phyloP scores from a whole-genome alignment of 306 rosid genomes.

The Geum urbanum region DNA sequence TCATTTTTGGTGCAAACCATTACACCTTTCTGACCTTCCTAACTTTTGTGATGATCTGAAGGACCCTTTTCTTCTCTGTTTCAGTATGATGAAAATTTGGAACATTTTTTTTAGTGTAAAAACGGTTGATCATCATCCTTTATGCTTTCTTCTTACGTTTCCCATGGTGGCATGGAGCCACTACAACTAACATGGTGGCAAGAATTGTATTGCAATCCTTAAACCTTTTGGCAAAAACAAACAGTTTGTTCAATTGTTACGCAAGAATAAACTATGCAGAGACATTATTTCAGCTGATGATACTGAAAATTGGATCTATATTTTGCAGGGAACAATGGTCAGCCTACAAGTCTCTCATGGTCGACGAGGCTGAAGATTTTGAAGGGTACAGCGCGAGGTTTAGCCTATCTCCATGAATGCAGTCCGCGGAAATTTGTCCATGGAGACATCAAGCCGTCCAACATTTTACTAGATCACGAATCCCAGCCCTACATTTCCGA shows the following conservation, averaged over 20 bases:
- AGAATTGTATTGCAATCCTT: slow-evolving; percentile 13
- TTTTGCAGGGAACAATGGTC: slow-evolving; percentile 68
- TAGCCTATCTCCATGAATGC: slow-evolving; percentile 96
- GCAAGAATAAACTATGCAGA: slow-evolving; percentile 5
- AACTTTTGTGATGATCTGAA: background rate
- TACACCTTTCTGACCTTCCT: background rate
- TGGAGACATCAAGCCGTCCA: slow-evolving; percentile 91
- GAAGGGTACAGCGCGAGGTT: slow-evolving; percentile 86
- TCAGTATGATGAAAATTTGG: background rate
- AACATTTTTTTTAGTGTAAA: background rate
- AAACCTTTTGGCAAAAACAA: background rate
- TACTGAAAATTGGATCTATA: background rate
- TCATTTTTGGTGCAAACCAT: slow-evolving; percentile 3
- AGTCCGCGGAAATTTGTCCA: slow-evolving; percentile 96
- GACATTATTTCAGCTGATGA: background rate
- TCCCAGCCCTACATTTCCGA: slow-evolving; percentile 76
- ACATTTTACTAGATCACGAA: slow-evolving; percentile 78
- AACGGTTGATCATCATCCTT: slow-evolving; percentile 2
- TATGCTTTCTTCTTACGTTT: slow-evolving; percentile 2
- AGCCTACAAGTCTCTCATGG: slow-evolving; percentile 73
- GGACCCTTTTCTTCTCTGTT: background rate
- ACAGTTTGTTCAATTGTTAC: background rate
- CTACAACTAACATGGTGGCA: background rate
- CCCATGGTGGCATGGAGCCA: slow-evolving; percentile 6
- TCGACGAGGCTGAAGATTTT: slow-evolving; percentile 65